Evolutionary conservation across 2,329 filamentous ascomycete genomes (phyloP), one percentile per base, ranked within the genome.

Genomic region (Lomentospora prolificans): DNA sequence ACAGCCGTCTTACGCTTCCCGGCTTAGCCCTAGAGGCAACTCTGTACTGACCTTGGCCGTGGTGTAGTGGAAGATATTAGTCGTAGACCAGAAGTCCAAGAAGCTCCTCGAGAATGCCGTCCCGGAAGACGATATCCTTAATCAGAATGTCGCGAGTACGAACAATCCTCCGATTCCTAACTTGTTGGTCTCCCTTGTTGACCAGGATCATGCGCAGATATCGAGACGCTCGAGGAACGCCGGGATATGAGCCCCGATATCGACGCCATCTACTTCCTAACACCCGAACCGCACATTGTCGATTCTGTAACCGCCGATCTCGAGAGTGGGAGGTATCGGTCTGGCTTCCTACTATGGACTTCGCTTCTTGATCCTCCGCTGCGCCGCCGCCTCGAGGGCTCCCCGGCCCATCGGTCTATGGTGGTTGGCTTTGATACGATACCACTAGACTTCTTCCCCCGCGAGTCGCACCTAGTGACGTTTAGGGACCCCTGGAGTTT

Each of bases 401-500:
- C 84, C 48, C 78, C 80, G 48, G 76, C 79, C 59, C 82, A 86
- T 30, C 79, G 86, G 59, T 82, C 89, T 61, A 82, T 87, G 64
- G 89, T 96, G 59, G 84, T 82, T n/a, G 82, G 85, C 55, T 90
- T 91, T 66, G 84, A 86, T 58, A 89, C 90, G 3, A 75, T 97
- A 56, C 89, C 91, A 55, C 81, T 96, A 67, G 88, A 96, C 69
- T 99, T 86, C 69, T 92, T 84, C 66, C 91, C 94, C 4, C 83
- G 90, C 65, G 94, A 99, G 72, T 94, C 91, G 5, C 89, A 95
- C 64, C 74, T 99, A 41, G 77, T 96, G 63, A 95, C 90, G 0
- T 96, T 99, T 65, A 79, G 88, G 66, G 92, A 99, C 67, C 92
- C 94, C 1, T 96, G 87, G 85, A 97, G 92, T 71, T 99, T 99